These are phyloP conservation scores for Ceratobasidium sp. DNA, from an alignment of 1,284 basidiomycete genomes.

Conservation along the genomic window DNA sequence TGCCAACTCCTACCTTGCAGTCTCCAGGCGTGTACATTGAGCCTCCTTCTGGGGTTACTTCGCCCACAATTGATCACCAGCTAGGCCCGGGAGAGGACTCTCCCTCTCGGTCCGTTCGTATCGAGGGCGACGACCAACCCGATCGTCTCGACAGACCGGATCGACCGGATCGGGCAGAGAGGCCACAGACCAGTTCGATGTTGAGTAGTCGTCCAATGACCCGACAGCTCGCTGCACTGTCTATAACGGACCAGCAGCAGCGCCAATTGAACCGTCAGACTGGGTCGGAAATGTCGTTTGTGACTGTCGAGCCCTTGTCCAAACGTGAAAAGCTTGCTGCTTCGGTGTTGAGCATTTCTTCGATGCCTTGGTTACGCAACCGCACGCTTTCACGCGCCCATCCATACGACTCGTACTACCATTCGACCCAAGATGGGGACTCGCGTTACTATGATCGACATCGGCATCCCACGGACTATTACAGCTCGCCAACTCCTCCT, in stretches of 20 bases:
- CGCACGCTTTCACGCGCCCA: conserved; percentile 21
- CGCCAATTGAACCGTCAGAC: conserved; percentile 30
- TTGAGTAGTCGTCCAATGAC: conserved; percentile 4
- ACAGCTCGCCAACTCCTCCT: conserved; percentile 10
- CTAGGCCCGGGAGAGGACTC: background rate
- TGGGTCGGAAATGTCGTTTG: conserved; percentile 33
- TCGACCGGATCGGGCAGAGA: no score
- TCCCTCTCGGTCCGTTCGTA: conserved; percentile 21
- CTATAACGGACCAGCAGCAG: conserved; percentile 20
- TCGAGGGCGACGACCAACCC: conserved; percentile 7
- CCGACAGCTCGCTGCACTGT: conserved; percentile 1
- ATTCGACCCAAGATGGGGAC: conserved; percentile 21
- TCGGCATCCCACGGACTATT: conserved; percentile 18
- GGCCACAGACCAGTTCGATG: background rate
- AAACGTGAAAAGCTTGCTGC: conserved; percentile 35
- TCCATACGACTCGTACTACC: conserved; percentile 10
- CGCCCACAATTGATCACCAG: conserved; percentile 11
- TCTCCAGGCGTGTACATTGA: conserved; percentile 22
- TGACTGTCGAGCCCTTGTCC: conserved; percentile 21
- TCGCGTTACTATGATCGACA: conserved; percentile 21
- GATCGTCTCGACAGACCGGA: no score
- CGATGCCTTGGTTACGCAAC: conserved; percentile 28
- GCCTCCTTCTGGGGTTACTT: conserved; percentile 18
- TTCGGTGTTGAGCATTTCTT: conserved; percentile 32
- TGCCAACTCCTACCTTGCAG: conserved; percentile 22